Conservation (phyloP, 805 yeast species). For the Osmozyma mogii region DNA sequence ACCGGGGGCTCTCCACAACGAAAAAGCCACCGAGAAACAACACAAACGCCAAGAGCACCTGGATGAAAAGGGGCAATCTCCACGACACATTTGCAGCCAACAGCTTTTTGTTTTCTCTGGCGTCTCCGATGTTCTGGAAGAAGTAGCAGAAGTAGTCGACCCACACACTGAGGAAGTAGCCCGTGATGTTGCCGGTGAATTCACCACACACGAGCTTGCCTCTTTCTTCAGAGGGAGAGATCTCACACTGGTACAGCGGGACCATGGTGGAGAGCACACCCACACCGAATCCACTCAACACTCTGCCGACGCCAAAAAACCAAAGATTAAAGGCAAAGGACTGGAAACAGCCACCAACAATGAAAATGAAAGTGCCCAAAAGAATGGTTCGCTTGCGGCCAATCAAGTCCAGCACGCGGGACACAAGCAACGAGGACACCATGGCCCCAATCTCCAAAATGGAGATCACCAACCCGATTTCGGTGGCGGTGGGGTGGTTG, state of each 20-base stretch:
- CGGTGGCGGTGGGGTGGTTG: conserved; percentile 1
- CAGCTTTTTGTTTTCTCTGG: conserved; percentile 25
- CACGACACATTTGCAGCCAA: conserved; percentile 46
- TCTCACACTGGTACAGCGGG: conserved; percentile 83
- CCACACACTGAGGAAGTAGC: conserved; percentile 82
- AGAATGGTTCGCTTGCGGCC: conserved; percentile 15
- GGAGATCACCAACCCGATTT: conserved; percentile 1
- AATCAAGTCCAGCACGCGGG: conserved; percentile 10
- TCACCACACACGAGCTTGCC: conserved; percentile 83
- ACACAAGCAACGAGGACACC: conserved; percentile 13
- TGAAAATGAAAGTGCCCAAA: conserved; percentile 11
- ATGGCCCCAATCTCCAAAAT: conserved; percentile 14
- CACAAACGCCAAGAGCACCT: conserved; percentile 63
- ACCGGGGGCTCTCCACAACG: conserved; percentile 83
- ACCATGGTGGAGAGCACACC: conserved; percentile 79
- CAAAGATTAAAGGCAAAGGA: conserved; percentile 41
- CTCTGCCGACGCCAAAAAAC: conserved; percentile 64
- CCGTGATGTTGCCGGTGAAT: conserved; percentile 78
- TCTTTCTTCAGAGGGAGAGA: conserved; percentile 79
- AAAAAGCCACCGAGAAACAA: conserved; percentile 67
- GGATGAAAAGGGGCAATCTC: conserved; percentile 74
- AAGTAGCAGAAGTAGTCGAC: conserved; percentile 71
- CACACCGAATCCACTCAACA: conserved; percentile 79
- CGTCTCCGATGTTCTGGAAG: conserved; percentile 44
- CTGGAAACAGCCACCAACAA: conserved; percentile 13